Conservation (phyloP, 2,329 filamentous ascomycete species). For the Sordariomycetes sp. region DNA sequence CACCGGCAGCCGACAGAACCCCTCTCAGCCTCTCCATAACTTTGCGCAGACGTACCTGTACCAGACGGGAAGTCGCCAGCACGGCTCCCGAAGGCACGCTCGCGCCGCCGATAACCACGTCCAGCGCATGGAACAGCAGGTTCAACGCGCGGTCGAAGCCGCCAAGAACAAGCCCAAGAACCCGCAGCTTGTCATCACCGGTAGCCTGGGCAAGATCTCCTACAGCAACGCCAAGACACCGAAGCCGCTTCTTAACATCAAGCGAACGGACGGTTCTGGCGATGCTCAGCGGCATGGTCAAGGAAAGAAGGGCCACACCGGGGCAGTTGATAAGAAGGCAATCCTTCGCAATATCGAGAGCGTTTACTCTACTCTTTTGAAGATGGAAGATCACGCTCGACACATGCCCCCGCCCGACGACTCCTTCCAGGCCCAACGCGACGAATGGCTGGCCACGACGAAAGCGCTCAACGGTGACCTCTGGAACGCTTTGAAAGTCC, state of each 20-base stretch:
- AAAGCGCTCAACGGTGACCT: constrained; percentile 66
- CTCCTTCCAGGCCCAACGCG: constrained; percentile 61
- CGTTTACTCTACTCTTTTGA: constrained; percentile 82
- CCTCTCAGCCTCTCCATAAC: constrained; percentile 85
- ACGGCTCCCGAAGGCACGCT: constrained; percentile 62
- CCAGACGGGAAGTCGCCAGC: constrained; percentile 80
- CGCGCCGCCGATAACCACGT: constrained; percentile 91
- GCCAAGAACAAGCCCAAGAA: constrained; percentile 98
- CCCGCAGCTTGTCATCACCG: constrained; percentile 91
- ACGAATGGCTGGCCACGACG: constrained; percentile 67
- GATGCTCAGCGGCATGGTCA: constrained; percentile 42
- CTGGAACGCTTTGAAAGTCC: constrained; percentile 82
- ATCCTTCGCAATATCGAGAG: constrained; percentile 79
- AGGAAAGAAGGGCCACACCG: constrained; percentile 27
- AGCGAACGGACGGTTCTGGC: constrained; percentile 58
- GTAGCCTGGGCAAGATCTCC: constrained; percentile 92
- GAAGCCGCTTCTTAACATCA: constrained; percentile 90
- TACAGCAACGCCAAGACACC: constrained; percentile 99
- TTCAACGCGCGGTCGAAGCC: constrained; percentile 91
- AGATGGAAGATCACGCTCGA: constrained; percentile 86
- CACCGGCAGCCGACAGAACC: constrained; percentile 79
- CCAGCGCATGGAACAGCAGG: constrained; percentile 98
- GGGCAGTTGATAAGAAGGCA: constrained; percentile 68
- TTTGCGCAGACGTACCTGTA: constrained; percentile 97
- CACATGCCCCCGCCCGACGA: constrained; percentile 58